phyloP scores from a whole-genome alignment of 2,329 filamentous ascomycete genomes.

The Aureobasidium sp. region DNA sequence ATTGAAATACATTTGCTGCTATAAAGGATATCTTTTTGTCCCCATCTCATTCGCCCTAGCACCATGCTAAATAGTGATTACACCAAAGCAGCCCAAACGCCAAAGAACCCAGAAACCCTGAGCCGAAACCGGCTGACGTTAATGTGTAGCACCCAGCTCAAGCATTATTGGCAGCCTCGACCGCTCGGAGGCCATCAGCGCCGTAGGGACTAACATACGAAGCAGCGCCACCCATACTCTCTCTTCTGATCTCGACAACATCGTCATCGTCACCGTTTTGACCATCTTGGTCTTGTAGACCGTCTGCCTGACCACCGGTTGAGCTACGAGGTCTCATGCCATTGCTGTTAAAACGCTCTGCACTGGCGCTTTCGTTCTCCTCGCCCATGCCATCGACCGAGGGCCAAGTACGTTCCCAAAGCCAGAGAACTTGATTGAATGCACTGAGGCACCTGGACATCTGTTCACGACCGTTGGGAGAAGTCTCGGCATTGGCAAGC shows the following conservation, averaged over 20 bases:
- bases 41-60: not conserved
- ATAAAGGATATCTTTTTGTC: not conserved
- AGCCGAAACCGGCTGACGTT: no score
- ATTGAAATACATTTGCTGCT: not conserved
- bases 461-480: constrained; percentile 39
- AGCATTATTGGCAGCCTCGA: constrained; percentile 15
- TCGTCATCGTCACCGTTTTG: not conserved
- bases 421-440: constrained; percentile 39
- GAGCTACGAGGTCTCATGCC: constrained; percentile 2
- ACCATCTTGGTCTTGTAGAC: not conserved
- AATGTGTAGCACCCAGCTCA: not conserved
- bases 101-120: not conserved
- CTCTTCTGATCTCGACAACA: constrained; percentile 4
- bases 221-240: constrained; percentile 4
- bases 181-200: constrained; percentile 17
- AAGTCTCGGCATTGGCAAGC: constrained; percentile 38
- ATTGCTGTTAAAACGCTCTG: constrained; percentile 7
- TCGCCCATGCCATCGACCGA: constrained; percentile 42
- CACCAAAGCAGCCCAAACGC: not conserved
- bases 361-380: constrained; percentile 27
- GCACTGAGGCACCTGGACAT: constrained; percentile 39
- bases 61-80: not conserved
- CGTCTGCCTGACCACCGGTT: not conserved
- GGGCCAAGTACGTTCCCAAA: constrained; percentile 42
- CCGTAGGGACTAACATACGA: constrained; percentile 16